Conservation (phyloP, 2,329 filamentous ascomycete species). For the Cercospora zeina region DNA sequence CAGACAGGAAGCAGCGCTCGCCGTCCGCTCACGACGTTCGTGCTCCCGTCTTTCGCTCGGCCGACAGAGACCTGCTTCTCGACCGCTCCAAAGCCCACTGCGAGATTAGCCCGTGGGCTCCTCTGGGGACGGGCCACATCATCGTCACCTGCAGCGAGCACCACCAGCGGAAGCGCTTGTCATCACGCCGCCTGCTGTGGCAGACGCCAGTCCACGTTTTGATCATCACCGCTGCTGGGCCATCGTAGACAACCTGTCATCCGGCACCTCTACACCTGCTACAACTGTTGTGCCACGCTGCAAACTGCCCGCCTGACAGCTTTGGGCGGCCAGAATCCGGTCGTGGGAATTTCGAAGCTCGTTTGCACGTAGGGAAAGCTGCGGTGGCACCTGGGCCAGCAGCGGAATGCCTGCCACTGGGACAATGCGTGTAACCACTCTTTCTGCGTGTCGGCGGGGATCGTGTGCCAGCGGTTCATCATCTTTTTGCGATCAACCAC, state of each 20-base stretch:
- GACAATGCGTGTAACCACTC: slow-evolving; percentile 20
- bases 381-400: slow-evolving; percentile 16
- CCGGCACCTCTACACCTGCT: slow-evolving; percentile 20
- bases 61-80: slow-evolving; percentile 2
- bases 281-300: slow-evolving; percentile 18
- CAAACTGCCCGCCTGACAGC: slow-evolving; percentile 19
- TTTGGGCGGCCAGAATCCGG: slow-evolving; percentile 13
- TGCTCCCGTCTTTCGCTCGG: neutral
- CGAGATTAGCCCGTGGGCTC: neutral
- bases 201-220: slow-evolving; percentile 22
- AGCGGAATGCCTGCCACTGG: slow-evolving; percentile 19
- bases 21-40: neutral
- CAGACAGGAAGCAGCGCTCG: neutral
- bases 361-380: slow-evolving; percentile 18
- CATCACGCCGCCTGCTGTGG: slow-evolving; percentile 16
- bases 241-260: slow-evolving; percentile 26
- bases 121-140: neutral
- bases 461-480: neutral
- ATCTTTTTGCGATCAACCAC: slow-evolving; percentile 21
- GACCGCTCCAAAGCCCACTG: neutral
- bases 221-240: slow-evolving; percentile 18
- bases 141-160: neutral
- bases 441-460: slow-evolving; percentile 7
- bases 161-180: slow-evolving; percentile 6
- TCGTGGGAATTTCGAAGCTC: slow-evolving; percentile 16